Conservation (phyloP, 495 filamentous ascomycete genomes). For the Penicillium mononematosum region DNA sequence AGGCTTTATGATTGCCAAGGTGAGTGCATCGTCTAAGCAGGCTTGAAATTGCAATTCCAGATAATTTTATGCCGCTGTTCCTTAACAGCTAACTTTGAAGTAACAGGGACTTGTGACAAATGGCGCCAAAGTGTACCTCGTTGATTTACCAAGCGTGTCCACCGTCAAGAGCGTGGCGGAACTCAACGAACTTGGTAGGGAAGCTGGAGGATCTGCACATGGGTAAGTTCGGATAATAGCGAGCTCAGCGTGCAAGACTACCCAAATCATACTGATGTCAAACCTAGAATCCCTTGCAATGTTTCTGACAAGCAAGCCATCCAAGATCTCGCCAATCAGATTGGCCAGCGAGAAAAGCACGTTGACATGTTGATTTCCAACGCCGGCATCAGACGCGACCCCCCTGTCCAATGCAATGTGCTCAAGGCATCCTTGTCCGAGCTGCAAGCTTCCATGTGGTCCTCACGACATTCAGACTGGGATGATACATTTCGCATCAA, state of each 20-base stretch:
- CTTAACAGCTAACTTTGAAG: not conserved
- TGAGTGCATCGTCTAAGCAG: slow-evolving; percentile 4
- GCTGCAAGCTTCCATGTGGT: slow-evolving; percentile 47
- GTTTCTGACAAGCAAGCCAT: slow-evolving; percentile 40
- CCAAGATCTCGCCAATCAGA: slow-evolving; percentile 17
- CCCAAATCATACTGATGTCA: not conserved
- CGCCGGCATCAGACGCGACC: slow-evolving; percentile 45
- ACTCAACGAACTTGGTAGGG: slow-evolving; percentile 32
- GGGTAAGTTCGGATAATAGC: slow-evolving; percentile 24
- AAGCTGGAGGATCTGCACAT: slow-evolving; percentile 33
- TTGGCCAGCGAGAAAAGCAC: slow-evolving; percentile 26
- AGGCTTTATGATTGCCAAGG: slow-evolving; percentile 46
- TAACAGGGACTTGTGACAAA: slow-evolving; percentile 40
- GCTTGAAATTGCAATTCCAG: not conserved
- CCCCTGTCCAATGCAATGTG: slow-evolving; percentile 39
- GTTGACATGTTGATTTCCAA: slow-evolving; percentile 48
- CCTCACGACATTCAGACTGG: slow-evolving; percentile 39
- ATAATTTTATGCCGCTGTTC: not conserved
- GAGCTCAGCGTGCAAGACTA: not conserved
- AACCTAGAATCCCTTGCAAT: slow-evolving; percentile 37
- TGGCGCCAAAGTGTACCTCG: slow-evolving; percentile 44
- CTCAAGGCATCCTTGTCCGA: slow-evolving; percentile 34
- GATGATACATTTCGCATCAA: slow-evolving; percentile 41
- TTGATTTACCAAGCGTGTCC: slow-evolving; percentile 36
- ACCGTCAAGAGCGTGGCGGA: slow-evolving; percentile 32